Percentiles rank a stretch among this genome's conserved stretches.
phyloP scores from a whole-genome alignment of 2,329 filamentous ascomycete species.

The Cladophialophora exuberans region DNA sequence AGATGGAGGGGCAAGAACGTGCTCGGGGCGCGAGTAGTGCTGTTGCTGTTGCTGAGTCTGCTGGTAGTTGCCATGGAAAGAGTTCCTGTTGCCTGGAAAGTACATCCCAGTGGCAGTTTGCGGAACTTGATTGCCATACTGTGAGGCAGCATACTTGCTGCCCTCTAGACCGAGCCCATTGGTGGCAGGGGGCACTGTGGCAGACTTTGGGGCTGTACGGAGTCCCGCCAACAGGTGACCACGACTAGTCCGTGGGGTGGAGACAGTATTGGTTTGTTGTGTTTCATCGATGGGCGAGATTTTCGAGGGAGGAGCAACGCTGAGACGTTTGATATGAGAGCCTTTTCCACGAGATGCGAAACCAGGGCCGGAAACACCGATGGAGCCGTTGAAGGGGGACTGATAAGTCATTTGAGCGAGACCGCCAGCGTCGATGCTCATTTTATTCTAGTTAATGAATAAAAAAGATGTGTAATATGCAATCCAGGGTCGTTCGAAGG shows the following conservation, averaged over 20 bases:
- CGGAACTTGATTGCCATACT: constrained; percentile 54
- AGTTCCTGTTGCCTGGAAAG: constrained; percentile 50
- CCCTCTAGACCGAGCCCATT: constrained; percentile 54
- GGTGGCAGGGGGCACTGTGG: constrained; percentile 69
- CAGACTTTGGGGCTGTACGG: constrained; percentile 88
- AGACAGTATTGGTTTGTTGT: constrained; percentile 67
- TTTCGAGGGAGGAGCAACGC: constrained; percentile 73
- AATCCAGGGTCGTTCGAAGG: no score
- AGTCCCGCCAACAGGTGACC: constrained; percentile 92
- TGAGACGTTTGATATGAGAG: constrained; percentile 85
- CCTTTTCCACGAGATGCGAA: constrained; percentile 86
- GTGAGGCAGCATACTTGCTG: constrained; percentile 51
- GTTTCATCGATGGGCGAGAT: constrained; percentile 67
- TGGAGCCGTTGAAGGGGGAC: constrained; percentile 69
- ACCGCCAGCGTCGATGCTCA: constrained; percentile 87
- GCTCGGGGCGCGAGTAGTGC: constrained; percentile 72
- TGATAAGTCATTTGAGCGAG: constrained; percentile 98
- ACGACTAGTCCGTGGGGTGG: constrained; percentile 89
- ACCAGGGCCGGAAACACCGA: constrained; percentile 76
- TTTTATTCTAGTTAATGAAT: constrained; percentile 23
- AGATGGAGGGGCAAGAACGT: constrained; percentile 82
- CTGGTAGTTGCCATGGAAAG: constrained; percentile 53
- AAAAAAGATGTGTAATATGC: constrained; percentile 17
- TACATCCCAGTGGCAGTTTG: constrained; percentile 62
- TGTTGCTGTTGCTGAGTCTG: constrained; percentile 47